Percentiles rank a stretch among this genome's conserved stretches.
phyloP scores from a whole-genome alignment of 345 rosid species.

The Lepidium africanum region DNA sequence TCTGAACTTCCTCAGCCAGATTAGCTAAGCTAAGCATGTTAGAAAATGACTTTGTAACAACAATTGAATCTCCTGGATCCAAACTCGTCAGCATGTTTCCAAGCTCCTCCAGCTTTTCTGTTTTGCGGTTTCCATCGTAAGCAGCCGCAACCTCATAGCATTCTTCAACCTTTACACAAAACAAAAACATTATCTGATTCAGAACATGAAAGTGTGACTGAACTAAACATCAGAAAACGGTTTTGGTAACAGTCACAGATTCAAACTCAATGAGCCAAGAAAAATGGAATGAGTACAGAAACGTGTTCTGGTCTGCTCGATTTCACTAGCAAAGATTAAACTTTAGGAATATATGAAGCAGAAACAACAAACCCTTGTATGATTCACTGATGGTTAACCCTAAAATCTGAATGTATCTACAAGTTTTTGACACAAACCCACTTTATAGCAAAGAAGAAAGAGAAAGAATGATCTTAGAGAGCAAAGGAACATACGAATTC shows the following conservation, averaged over 20 bases:
- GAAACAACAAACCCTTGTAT: conserved; percentile 6
- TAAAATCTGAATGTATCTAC: not conserved
- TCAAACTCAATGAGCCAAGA: not conserved
- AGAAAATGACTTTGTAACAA: conserved; percentile 75
- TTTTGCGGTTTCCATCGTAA: conserved; percentile 76
- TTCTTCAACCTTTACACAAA: conserved; percentile 66
- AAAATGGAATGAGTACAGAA: not conserved
- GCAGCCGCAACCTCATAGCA: conserved; percentile 92
- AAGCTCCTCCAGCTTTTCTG: conserved; percentile 72
- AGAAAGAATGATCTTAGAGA: not conserved
- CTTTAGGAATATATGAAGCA: not conserved
- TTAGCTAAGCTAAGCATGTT: conserved; percentile 97
- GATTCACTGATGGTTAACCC: not conserved
- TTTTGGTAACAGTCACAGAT: not conserved
- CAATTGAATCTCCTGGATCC: conserved; percentile 95
- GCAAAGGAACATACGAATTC: conserved; percentile 51
- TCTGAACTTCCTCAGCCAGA: conserved; percentile 96
- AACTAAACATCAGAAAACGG: not conserved
- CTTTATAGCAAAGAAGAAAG: not conserved
- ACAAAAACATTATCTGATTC: not conserved
- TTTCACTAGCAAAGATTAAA: not conserved
- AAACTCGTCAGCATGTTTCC: conserved; percentile 72
- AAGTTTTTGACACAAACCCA: not conserved
- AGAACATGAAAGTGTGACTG: not conserved
- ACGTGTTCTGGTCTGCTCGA: not conserved